phyloP scores from a whole-genome alignment of 2,329 filamentous ascomycete species.

The Ophiocordyceps sinensis region DNA sequence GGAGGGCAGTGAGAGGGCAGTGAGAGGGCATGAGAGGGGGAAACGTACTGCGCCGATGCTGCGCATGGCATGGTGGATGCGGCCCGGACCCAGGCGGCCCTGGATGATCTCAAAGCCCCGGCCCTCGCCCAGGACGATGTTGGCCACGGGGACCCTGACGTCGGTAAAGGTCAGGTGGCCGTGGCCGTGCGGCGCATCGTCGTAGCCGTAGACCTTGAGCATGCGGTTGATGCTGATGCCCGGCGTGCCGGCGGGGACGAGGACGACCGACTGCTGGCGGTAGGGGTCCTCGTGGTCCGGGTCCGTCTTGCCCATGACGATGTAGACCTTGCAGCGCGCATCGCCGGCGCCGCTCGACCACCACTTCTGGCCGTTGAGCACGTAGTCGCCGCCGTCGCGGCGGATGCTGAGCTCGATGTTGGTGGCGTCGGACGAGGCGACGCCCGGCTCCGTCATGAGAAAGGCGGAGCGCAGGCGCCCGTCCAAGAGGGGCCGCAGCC shows the following conservation, averaged over 20 bases:
- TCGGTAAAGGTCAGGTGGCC: constrained; percentile 83
- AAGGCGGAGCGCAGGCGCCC: constrained; percentile 82
- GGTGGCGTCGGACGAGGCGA: constrained; percentile 80
- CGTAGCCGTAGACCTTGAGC: constrained; percentile 88
- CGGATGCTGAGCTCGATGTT: constrained; percentile 80
- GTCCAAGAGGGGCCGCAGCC: constrained; percentile 68
- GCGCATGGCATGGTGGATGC: constrained; percentile 97
- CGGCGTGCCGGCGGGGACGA: constrained; percentile 67
- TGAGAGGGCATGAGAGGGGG: not conserved
- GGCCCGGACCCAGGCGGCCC: constrained; percentile 83
- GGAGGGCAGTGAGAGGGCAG: too few species aligned
- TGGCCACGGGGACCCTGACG: constrained; percentile 71
- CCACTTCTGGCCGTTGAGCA: constrained; percentile 97
- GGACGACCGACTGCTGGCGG: constrained; percentile 81
- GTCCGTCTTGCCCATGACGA: constrained; percentile 92
- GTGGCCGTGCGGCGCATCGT: constrained; percentile 96
- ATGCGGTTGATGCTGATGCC: constrained; percentile 91
- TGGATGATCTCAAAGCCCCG: constrained; percentile 98
- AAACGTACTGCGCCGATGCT: constrained; percentile 63
- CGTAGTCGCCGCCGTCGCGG: constrained; percentile 73
- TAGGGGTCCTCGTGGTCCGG: constrained; percentile 62
- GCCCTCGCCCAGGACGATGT: constrained; percentile 84
- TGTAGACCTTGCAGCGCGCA: constrained; percentile 80
- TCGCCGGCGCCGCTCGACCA: constrained; percentile 96
- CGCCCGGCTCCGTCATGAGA: constrained; percentile 83